Conservation (phyloP, 2,329 filamentous ascomycete genomes). For the Sporothrix brunneoviolacea region DNA sequence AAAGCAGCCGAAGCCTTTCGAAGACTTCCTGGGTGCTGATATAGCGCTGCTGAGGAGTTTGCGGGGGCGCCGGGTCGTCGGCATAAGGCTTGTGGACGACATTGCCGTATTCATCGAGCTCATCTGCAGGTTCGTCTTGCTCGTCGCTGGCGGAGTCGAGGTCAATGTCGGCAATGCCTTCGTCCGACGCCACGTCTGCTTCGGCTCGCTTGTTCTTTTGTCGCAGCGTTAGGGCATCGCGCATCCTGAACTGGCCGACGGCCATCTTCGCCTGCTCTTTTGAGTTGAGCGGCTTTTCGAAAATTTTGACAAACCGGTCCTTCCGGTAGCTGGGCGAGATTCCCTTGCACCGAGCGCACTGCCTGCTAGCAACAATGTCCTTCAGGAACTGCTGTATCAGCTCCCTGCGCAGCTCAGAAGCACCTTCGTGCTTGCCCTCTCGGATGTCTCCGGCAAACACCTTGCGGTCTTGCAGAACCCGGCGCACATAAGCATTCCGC, state of each 20-base stretch:
- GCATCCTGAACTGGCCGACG: constrained; percentile 57
- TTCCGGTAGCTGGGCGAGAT: constrained; percentile 81
- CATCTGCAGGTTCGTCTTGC: constrained; percentile 22
- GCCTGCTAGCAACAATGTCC: constrained; percentile 61
- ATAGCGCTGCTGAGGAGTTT: constrained; percentile 56
- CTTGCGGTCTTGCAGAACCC: constrained; percentile 57
- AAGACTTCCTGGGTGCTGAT: constrained; percentile 78
- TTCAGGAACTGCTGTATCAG: constrained; percentile 77
- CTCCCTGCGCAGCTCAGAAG: constrained; percentile 66
- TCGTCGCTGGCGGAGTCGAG: constrained; percentile 32
- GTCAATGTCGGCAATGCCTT: constrained; percentile 63
- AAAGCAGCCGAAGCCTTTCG: constrained; percentile 69
- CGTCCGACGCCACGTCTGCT: constrained; percentile 48
- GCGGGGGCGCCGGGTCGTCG: constrained; percentile 24
- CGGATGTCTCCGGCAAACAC: constrained; percentile 41
- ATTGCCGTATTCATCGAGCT: constrained; percentile 48
- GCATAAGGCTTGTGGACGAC: constrained; percentile 42
- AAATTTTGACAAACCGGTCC: constrained; percentile 88
- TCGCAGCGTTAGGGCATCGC: constrained; percentile 60
- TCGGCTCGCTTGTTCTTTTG: constrained; percentile 26
- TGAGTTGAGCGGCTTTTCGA: constrained; percentile 67
- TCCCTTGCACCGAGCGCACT: constrained; percentile 60
- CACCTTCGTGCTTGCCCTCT: constrained; percentile 73
- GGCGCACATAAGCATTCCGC: constrained; percentile 63
- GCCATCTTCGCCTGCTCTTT: constrained; percentile 77